Evolutionary conservation across 257 asterid genomes (phyloP).

Genomic region (Solanum peruvianum): DNA sequence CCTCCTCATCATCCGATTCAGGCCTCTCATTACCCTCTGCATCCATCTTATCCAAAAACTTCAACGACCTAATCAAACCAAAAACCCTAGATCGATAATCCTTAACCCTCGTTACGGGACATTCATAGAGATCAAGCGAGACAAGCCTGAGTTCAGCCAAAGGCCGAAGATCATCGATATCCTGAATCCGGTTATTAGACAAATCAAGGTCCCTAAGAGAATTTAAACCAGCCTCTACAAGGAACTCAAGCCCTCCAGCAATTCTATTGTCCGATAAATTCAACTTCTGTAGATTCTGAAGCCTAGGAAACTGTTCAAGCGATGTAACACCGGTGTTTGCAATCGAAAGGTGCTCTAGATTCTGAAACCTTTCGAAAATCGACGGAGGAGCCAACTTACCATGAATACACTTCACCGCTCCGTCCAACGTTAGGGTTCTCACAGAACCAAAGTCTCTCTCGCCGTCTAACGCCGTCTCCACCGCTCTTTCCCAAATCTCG

Average conservation of each 20-base stretch:
- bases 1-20: conserved; percentile 88
- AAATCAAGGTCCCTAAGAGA: conserved; percentile 85
- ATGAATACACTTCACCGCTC: conserved; percentile 85
- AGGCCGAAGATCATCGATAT: conserved; percentile 66
- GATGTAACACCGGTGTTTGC: conserved; percentile 87
- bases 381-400: conserved; percentile 88
- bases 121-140: conserved; percentile 92
- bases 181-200: conserved; percentile 83
- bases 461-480: conserved; percentile 86
- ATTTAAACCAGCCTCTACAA: conserved; percentile 61
- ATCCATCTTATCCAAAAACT: conserved; percentile 91
- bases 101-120: conserved; percentile 81
- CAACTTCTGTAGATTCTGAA: conserved; percentile 56
- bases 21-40: conserved; percentile 90
- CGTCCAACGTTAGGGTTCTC: conserved; percentile 69
- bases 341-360: conserved; percentile 73
- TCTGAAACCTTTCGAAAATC: conserved; percentile 77
- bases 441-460: conserved; percentile 64
- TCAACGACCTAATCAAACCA: conserved; percentile 70
- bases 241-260: conserved; percentile 73
- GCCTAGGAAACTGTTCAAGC: conserved; percentile 74
- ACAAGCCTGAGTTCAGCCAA: conserved; percentile 69
- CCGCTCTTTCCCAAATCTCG: conserved; percentile 95
- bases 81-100: conserved; percentile 84
- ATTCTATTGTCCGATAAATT: conserved; percentile 83